Evolutionary conservation across 345 rosid genomes (phyloP), one percentile per base, ranked within the genome.

Genomic region (Erodium maritimum): DNA sequence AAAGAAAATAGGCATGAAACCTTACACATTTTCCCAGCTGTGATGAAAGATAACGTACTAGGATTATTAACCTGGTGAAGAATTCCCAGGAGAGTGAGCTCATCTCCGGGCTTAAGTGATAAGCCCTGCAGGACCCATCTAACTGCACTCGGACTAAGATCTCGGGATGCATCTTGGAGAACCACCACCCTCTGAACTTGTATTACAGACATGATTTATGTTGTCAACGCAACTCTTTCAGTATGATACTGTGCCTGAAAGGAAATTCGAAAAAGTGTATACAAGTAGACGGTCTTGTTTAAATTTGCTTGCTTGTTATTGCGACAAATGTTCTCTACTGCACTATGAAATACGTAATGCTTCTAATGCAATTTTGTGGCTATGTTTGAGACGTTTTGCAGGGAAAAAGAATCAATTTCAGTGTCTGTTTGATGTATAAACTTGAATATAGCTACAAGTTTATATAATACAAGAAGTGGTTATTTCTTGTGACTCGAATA

Each of bases 1-100:
- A 45, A 34, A 46, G 65, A 21, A 57, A 25, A 73, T 5, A 67
- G 55, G 54, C 37, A 55, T 3, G 19, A 69, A 71, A 21, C 59
- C 78, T 73, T 66, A 69, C 71, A 5, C 42, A 66, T 63, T 65
- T 69, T 77, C 20, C 67, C 63, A 72, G 75, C 66, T 63, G 58
- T 50, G 53, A 46, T 64, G 73, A 71, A 68, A 67, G 80, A 71
- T 52, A 81, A 80, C 84, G 58, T 80, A 74, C 81, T 80, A 61
- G 87, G 91, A 63, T 66, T 85, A 78, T 59, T 74, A 79, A 82
- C 72, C 80, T 80, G 87, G 72, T 73, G 85, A 65, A 85, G 72
- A 63, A 78, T 67, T 56, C 71, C 79, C 1, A 74, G 54, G n/a
- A 82, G 64, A 25, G 66, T 51, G n/a, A 82, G 62, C 42, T 63